phyloP scores from a whole-genome alignment of 805 yeast species.

The Metschnikowia shivogae region DNA sequence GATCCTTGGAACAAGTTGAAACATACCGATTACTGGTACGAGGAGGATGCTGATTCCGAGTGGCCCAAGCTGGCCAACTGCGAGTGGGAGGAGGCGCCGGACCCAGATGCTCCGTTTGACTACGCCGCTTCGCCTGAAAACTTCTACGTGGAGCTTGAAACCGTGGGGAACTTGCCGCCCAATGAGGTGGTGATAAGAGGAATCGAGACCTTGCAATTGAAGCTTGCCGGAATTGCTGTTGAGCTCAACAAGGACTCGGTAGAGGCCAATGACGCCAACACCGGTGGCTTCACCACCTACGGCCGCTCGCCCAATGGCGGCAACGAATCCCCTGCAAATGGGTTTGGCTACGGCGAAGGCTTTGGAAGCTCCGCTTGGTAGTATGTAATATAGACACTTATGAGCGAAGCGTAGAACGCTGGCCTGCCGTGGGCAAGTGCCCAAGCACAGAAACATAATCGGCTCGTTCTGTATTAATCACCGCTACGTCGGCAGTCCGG shows the following conservation, averaged over 20 bases:
- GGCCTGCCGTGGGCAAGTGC: too few species aligned
- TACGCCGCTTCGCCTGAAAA: slow-evolving; percentile 75
- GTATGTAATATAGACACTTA: slow-evolving; percentile 3
- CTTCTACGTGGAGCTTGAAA: slow-evolving; percentile 86
- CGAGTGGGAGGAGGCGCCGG: slow-evolving; percentile 95
- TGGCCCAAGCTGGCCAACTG: slow-evolving; percentile 91
- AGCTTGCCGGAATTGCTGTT: slow-evolving; percentile 81
- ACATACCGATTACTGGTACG: slow-evolving; percentile 97
- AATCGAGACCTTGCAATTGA: slow-evolving; percentile 78
- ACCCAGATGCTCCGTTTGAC: slow-evolving; percentile 81
- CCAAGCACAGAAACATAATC: too few species aligned
- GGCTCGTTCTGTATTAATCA: background rate
- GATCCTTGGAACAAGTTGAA: slow-evolving; percentile 98
- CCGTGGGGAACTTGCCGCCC: slow-evolving; percentile 85
- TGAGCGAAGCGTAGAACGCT: background rate
- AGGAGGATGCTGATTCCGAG: slow-evolving; percentile 78
- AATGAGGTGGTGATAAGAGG: slow-evolving; percentile 86
- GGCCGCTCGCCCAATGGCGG: slow-evolving; percentile 40
- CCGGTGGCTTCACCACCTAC: slow-evolving; percentile 47
- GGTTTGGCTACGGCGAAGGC: slow-evolving; percentile 29
- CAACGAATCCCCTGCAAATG: slow-evolving; percentile 26
- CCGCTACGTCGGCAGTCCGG: too few species aligned
- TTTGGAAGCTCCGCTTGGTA: slow-evolving; percentile 35
- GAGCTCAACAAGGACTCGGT: slow-evolving; percentile 51
- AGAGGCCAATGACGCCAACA: slow-evolving; percentile 37